phyloP scores from a whole-genome alignment of 164 flowering plant genomes.

The Buxus sempervirens region DNA sequence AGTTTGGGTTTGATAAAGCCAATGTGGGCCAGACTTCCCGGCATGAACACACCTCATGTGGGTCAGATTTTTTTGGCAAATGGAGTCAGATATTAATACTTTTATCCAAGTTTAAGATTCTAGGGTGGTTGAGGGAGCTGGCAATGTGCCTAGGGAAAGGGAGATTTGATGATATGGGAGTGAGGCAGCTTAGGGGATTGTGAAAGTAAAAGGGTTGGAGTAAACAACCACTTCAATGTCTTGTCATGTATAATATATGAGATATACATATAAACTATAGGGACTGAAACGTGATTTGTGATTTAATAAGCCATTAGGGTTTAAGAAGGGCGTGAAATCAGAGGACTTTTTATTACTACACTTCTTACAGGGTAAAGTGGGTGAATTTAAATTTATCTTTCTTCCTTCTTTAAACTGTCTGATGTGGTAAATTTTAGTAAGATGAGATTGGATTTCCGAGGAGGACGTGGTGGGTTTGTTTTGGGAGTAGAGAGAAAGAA shows the following conservation, averaged over 20 bases:
- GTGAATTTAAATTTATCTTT: neutral
- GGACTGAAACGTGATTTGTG: constrained; percentile 16
- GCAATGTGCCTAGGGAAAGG: constrained; percentile 41
- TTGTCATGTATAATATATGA: constrained; percentile 2
- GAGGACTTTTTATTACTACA: too few relatives aligned
- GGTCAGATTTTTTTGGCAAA: constrained; percentile 11
- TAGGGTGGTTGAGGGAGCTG: constrained; percentile 5
- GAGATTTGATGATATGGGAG: constrained; percentile 40
- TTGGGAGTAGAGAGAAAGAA: constrained; percentile 53
- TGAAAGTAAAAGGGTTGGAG: constrained; percentile 58
- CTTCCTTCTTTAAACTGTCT: constrained; percentile 16
- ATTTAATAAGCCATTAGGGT: constrained; percentile 13
- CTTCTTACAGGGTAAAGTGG: constrained; percentile 8
- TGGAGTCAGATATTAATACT: constrained; percentile 4
- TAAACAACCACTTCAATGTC: constrained; percentile 37
- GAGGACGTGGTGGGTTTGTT: constrained; percentile 61
- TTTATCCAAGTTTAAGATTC: constrained; percentile 24
- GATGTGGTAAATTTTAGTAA: constrained; percentile 25
- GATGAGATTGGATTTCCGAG: constrained; percentile 47
- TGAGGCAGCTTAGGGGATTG: constrained; percentile 63
- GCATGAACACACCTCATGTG: constrained; percentile 9
- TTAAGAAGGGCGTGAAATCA: too few relatives aligned
- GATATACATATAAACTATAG: neutral
- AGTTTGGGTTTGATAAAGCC: neutral
- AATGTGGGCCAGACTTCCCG: neutral